Evolutionary conservation across 306 rosid species (phyloP), one percentile per base, ranked within the genome.

Genomic region (Prunus mira): DNA sequence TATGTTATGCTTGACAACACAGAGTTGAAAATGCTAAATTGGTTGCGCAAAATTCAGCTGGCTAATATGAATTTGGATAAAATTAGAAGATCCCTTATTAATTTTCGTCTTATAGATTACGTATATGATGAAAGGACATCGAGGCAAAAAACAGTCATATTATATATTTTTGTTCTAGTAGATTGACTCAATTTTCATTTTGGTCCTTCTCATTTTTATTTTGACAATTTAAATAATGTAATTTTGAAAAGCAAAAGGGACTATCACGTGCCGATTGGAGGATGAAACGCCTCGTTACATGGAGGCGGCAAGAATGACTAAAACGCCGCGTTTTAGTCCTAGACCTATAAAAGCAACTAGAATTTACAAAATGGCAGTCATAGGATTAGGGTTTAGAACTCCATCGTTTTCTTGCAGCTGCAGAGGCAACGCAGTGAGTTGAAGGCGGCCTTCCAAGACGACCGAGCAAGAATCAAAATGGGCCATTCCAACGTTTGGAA

Each of bases 401-500:
- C 49, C 38, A 49, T 2, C 47, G 4, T 9, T n/a, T 63, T 17
- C 41, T 25, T 3, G 54, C 54, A 5, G 65, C 27, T 27, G 22
- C 4, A 27, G 41, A 62, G 55, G 79, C 65, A 45, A 24, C 22
- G 75, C 75, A 17, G 10, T 10, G 60, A 34, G 50, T 61, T 18
- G 19, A 55, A 32, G 76, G 10, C 27, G 5, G 18, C 58, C 30
- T 22, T 78, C 19, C 12, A 24, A 69, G 76, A 72, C 51, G 18
- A 47, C 49, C 28, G 71, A 58, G n/a, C 51, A 43, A 32, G 61
- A 67, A 9, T 13, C 60, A 80, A 61, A 46, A 84, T 85, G 89
- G 91, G 91, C 0, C 91, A 85, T 46, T 72, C 91, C 1, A 85
- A 87, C 62, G 84, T 87, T 4, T 84, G 91, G 88, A 84, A 82